Percentiles rank a stretch among this genome's conserved stretches.
These are phyloP conservation scores for Phylloporus sp. DNA, from an alignment of 1,284 basidiomycete species.

Conservation along the genomic window DNA sequence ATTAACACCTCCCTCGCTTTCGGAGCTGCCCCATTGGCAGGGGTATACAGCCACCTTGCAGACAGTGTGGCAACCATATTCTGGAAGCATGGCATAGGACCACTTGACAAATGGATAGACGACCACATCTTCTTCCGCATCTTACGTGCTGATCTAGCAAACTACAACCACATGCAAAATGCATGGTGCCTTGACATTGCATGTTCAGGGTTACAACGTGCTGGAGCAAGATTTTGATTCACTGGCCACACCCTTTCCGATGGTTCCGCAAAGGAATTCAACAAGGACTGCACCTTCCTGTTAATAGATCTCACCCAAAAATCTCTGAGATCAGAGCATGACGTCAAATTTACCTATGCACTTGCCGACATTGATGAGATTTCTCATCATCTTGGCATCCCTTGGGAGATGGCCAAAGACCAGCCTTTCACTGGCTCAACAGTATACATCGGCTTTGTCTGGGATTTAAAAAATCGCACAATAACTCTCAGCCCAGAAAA, in stretches of 20 bases:
- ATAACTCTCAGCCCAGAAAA: neutral
- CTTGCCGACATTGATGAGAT: neutral
- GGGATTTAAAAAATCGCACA: neutral
- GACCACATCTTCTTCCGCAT: neutral
- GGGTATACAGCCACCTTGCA: constrained; percentile 36
- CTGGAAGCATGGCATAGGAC: neutral
- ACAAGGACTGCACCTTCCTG: neutral
- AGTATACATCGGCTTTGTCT: neutral
- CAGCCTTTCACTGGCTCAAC: neutral
- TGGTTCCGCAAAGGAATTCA: neutral
- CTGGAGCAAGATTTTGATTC: neutral
- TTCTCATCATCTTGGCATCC: neutral
- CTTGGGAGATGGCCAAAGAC: constrained; percentile 16
- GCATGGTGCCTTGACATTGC: neutral
- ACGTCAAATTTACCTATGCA: neutral
- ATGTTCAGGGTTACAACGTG: neutral
- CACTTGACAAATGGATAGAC: neutral
- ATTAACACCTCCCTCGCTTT: constrained; percentile 12
- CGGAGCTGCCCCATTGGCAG: constrained; percentile 34
- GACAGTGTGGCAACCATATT: constrained; percentile 31
- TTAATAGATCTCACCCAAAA: neutral
- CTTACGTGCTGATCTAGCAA: neutral
- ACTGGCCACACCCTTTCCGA: neutral
- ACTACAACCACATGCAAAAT: neutral
- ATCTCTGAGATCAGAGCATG: neutral